These are phyloP conservation scores for Lactarius trivialis DNA, from an alignment of 768 basidiomycete genomes.

Conservation along the genomic window DNA sequence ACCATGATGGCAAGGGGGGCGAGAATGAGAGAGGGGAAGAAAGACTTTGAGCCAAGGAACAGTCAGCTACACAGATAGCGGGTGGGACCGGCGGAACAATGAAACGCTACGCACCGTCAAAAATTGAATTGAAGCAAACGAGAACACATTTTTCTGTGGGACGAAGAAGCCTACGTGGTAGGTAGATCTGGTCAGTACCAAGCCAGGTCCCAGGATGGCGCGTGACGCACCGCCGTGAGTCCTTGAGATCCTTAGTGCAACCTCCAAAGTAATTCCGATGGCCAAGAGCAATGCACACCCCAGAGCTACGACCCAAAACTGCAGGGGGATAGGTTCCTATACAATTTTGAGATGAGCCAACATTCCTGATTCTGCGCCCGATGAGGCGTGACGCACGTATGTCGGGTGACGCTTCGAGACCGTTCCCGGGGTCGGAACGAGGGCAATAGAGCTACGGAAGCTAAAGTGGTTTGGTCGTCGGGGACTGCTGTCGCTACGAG, in stretches of 20 bases:
- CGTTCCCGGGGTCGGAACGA: slow-evolving; percentile 13
- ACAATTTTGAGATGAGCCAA: neutral
- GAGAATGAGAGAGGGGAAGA: slow-evolving; percentile 49
- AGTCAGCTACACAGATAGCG: neutral
- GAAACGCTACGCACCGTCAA: slow-evolving; percentile 35
- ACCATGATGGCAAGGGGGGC: slow-evolving; percentile 46
- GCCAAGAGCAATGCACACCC: neutral
- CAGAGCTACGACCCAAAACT: slow-evolving; percentile 8
- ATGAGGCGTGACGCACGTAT: slow-evolving; percentile 3
- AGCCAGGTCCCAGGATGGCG: neutral
- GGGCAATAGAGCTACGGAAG: slow-evolving; percentile 8
- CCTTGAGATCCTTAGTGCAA: slow-evolving; percentile 7
- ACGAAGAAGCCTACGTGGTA: slow-evolving; percentile 44
- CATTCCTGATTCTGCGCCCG: too few species aligned
- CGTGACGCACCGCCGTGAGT: slow-evolving; percentile 5
- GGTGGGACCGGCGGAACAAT: neutral
- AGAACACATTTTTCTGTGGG: slow-evolving; percentile 43
- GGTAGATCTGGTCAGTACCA: neutral
- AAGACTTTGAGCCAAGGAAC: slow-evolving; percentile 37
- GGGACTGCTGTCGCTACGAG: neutral
- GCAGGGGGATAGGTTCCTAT: slow-evolving; percentile 10
- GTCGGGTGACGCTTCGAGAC: slow-evolving; percentile 8
- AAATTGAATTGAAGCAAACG: slow-evolving; percentile 40
- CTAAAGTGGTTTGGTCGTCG: neutral
- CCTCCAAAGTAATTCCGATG: slow-evolving; percentile 15